A percentile compares a stretch with the other conserved stretches of the same genome.
Conservation (phyloP, 441 rosid genomes). For the Cnidoscolus chayamansa region DNA sequence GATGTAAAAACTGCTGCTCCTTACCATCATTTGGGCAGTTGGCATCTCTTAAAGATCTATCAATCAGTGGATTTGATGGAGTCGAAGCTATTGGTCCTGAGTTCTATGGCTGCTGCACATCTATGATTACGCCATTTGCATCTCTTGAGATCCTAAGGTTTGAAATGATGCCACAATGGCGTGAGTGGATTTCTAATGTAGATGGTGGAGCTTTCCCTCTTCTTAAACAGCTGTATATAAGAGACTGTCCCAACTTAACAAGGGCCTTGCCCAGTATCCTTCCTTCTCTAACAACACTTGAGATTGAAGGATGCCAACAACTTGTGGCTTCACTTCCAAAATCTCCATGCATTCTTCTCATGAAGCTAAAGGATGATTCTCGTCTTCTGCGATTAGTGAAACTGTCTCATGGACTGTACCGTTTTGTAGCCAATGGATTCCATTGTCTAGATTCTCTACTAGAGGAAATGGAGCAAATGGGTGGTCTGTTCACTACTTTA, state of each 20-base stretch:
- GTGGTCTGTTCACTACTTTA: neutral
- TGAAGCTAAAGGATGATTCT: neutral
- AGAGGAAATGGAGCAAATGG: neutral
- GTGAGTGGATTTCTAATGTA: neutral
- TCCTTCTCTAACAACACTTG: constrained; percentile 9
- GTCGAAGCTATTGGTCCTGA: neutral
- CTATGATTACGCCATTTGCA: neutral
- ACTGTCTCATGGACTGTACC: neutral
- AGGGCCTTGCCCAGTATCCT: neutral
- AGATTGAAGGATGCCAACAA: neutral
- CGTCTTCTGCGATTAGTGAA: neutral
- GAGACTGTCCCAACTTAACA: neutral
- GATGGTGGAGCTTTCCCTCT: neutral
- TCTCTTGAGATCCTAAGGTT: neutral
- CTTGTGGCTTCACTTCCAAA: constrained; percentile 2
- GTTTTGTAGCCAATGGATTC: neutral
- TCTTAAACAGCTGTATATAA: neutral
- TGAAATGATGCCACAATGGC: constrained; percentile 1
- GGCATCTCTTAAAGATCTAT: constrained; percentile 23
- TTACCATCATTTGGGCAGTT: constrained; percentile 21
- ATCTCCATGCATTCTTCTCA: neutral
- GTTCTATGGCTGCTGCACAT: neutral
- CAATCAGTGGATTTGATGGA: neutral
- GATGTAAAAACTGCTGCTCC: neutral
- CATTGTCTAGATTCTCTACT: neutral